These are phyloP conservation scores for Rhizophora mangle DNA, from an alignment of 345 rosid species.

Conservation along the genomic window DNA sequence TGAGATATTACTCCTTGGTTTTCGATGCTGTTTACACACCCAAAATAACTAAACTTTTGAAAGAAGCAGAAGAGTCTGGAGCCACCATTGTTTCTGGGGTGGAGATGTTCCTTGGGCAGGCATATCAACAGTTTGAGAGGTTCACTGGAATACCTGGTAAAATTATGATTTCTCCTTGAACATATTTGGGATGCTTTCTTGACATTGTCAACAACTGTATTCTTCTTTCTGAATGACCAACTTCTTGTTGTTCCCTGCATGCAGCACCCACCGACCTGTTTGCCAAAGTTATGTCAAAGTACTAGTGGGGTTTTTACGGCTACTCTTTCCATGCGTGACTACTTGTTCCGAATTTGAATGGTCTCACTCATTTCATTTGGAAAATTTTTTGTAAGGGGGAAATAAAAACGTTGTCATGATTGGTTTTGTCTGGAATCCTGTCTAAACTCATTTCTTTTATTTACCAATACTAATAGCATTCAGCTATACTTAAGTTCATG, in stretches of 20 bases:
- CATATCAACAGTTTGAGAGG: slow-evolving; percentile 76
- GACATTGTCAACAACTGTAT: not conserved
- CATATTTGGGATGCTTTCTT: not conserved
- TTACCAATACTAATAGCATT: too few species aligned
- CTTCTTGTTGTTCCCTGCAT: slow-evolving; percentile 6
- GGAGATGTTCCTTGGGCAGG: slow-evolving; percentile 95
- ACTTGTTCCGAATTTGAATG: not conserved
- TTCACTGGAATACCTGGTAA: slow-evolving; percentile 79
- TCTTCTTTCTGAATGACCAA: slow-evolving; percentile 2
- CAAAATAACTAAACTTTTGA: slow-evolving; percentile 69
- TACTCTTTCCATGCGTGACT: not conserved
- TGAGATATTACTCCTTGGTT: slow-evolving; percentile 66
- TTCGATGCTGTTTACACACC: slow-evolving; percentile 92
- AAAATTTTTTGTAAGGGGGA: not conserved
- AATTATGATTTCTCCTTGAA: not conserved
- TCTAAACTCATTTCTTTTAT: too few species aligned
- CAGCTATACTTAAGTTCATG: too few species aligned
- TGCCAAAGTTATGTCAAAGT: slow-evolving; percentile 52
- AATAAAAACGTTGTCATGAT: not conserved
- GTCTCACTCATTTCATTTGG: not conserved
- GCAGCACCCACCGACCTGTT: slow-evolving; percentile 88
- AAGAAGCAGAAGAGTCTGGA: slow-evolving; percentile 82
- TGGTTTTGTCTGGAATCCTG: not conserved
- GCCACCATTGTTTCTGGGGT: slow-evolving; percentile 64
- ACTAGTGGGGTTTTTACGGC: not conserved